Percentiles rank a stretch among this genome's conserved stretches.
Evolutionary conservation across 495 filamentous ascomycete genomes (phyloP).

Genomic region (Lophium mytilinum): DNA sequence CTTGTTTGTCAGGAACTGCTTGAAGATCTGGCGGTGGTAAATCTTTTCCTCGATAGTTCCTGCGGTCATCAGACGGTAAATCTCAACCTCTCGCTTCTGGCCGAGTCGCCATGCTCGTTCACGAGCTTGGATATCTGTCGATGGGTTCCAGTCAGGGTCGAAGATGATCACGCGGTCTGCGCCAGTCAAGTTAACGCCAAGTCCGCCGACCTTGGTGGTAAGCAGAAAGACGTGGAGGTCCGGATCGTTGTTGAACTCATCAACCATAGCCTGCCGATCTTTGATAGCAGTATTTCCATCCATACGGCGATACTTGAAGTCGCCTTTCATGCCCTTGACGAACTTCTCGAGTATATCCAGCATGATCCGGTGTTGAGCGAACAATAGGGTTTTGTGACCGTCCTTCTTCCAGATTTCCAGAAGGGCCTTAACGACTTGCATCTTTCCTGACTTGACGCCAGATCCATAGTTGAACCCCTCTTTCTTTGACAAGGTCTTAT

Average conservation of each 20-base stretch:
- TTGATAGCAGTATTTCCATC: constrained; percentile 83
- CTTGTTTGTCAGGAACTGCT: constrained; percentile 92
- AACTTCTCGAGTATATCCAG: constrained; percentile 85
- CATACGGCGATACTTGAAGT: constrained; percentile 77
- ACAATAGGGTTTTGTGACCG: constrained; percentile 86
- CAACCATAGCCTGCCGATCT: constrained; percentile 72
- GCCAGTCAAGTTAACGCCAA: constrained; percentile 89
- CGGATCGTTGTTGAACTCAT: constrained; percentile 79
- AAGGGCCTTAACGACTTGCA: constrained; percentile 81
- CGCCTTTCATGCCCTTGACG: constrained; percentile 50
- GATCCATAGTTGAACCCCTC: constrained; percentile 64
- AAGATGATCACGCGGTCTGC: constrained; percentile 95
- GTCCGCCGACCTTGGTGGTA: constrained; percentile 88
- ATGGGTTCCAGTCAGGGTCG: constrained; percentile 97
- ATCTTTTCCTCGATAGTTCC: constrained; percentile 99
- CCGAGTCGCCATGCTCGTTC: constrained; percentile 94
- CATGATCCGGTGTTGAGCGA: constrained; percentile 87
- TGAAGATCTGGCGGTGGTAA: constrained; percentile 95
- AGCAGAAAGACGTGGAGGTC: constrained; percentile 81
- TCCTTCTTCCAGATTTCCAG: constrained; percentile 76
- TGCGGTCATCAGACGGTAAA: constrained; percentile 93
- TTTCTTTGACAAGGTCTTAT: constrained; percentile 50
- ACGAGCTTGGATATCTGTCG: constrained; percentile 87
- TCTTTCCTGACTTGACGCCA: constrained; percentile 74
- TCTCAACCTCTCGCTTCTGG: constrained; percentile 86